Evolutionary conservation across 31 red algal species (phyloP).

Genomic region (Porphyra umbilicalis): DNA sequence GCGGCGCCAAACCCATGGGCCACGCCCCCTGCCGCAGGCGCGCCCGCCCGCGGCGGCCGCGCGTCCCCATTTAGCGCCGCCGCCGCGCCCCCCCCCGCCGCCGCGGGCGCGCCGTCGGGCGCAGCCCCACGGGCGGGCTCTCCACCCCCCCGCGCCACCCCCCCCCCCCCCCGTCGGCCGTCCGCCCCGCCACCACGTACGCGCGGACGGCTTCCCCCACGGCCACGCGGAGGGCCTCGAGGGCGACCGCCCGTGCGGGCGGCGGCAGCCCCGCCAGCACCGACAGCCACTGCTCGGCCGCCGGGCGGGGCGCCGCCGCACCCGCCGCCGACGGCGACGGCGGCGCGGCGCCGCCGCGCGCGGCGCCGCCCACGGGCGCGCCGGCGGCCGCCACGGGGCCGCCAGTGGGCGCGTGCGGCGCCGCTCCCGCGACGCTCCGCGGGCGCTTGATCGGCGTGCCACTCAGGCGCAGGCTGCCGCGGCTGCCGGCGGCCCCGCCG

Average conservation of each 20-base stretch:
- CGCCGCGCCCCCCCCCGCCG: background rate
- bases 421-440: background rate
- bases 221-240: background rate
- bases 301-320: background rate
- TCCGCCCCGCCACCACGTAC: background rate
- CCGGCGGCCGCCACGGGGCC: background rate
- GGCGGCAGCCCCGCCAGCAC: background rate
- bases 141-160: too few relatives aligned
- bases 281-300: background rate
- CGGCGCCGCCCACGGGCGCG: background rate
- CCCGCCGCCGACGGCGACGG: background rate
- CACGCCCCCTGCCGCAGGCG: too few relatives aligned
- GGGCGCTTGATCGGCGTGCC: background rate
- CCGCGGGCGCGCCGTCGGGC: background rate
- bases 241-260: background rate
- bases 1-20: too few relatives aligned
- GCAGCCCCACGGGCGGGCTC: background rate
- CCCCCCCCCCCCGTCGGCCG: background rate
- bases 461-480: too few relatives aligned
- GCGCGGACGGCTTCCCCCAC: background rate
- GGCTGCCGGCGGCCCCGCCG: background rate
- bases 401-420: background rate
- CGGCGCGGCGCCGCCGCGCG: background rate
- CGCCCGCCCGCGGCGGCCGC: background rate
- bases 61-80: background rate